Base-by-base conservation (phyloP, 2,329 filamentous ascomycete genomes). In the Leptographium galeiforme region DNA sequence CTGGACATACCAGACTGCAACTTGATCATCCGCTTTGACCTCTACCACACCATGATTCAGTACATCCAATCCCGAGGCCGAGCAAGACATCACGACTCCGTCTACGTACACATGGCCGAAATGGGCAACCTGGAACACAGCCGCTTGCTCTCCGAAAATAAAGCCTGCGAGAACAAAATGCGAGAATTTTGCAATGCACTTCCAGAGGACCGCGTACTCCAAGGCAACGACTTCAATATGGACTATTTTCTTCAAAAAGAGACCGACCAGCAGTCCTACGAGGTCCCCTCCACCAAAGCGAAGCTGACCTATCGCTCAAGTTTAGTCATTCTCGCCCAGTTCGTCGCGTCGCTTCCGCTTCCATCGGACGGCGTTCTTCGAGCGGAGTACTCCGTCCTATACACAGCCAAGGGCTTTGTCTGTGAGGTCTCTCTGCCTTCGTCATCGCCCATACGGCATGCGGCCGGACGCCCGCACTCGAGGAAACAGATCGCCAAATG, bases 41-140 rank as follows among this genome's bases (percentile, higher is more conserved):
- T 95, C 2, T 95, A 89, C 67, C 75, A 77, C 12, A 96, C 91
- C 0, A 82, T 95, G 66, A 97, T 97, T 51, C 87, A 95, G 63
- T 97, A 96, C 63, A 83, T 97, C 19, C 93, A 98, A 66, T 96
- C 90, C 14, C 80, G 89, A 57, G 93, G 93, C 0, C 80, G 93
- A 52, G 93, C 93, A 13, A 79, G 93, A 41, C 85, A 89, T 61
- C 67, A 70, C 0, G 77, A 84, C 53, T 97, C 93, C 0, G 82
- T 78, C 57, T 96, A 91, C 65, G 77, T 90, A 38, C 87, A 87
- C 61, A 90, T 98, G 86, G 65, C 88, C 2, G 90, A 97, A 63
- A 63, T 67, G 1, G 77, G 76, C 8, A 95, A 95, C 60, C 58
- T 65, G 13, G 69, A 71, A 0, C 85, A 95, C 50, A 59, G 65